These are phyloP conservation scores for Pseudogymnoascus sp. DNA, from an alignment of 2,329 filamentous ascomycete species.

Conservation along the genomic window DNA sequence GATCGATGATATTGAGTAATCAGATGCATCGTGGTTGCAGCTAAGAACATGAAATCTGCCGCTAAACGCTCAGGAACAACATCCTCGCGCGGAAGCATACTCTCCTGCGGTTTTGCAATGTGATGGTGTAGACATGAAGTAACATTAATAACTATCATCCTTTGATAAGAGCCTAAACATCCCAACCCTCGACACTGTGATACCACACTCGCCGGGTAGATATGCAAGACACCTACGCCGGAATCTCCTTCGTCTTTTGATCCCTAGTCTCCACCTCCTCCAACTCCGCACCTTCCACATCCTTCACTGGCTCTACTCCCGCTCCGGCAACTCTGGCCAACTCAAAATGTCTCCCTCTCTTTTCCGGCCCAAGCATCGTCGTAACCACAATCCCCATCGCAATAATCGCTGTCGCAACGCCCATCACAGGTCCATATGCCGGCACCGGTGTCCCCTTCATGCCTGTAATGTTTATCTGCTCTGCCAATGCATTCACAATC, in stretches of 20 bases:
- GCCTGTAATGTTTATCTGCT: conserved; percentile 50
- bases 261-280: not conserved
- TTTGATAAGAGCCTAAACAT: not conserved
- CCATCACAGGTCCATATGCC: conserved; percentile 71
- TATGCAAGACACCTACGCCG: conserved; percentile 7
- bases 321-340: conserved; percentile 45
- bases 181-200: not conserved
- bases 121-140: not conserved
- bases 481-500: conserved; percentile 69
- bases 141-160: not conserved
- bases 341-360: conserved; percentile 64
- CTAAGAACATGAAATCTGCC: too few species aligned
- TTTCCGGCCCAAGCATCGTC: conserved; percentile 58
- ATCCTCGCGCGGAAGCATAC: not conserved
- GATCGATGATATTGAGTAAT: too few species aligned
- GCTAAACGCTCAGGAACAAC: too few species aligned
- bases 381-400: conserved; percentile 53
- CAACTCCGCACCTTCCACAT: conserved; percentile 19
- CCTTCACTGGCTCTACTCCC: conserved; percentile 23
- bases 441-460: conserved; percentile 51
- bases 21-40: too few species aligned
- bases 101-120: not conserved
- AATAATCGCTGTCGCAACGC: conserved; percentile 69
- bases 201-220: not conserved
- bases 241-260: not conserved